A percentile compares a stretch with the other conserved stretches of the same genome.
These are phyloP conservation scores for Starmerella riodocensis DNA, from an alignment of 805 yeast genomes.

Conservation along the genomic window DNA sequence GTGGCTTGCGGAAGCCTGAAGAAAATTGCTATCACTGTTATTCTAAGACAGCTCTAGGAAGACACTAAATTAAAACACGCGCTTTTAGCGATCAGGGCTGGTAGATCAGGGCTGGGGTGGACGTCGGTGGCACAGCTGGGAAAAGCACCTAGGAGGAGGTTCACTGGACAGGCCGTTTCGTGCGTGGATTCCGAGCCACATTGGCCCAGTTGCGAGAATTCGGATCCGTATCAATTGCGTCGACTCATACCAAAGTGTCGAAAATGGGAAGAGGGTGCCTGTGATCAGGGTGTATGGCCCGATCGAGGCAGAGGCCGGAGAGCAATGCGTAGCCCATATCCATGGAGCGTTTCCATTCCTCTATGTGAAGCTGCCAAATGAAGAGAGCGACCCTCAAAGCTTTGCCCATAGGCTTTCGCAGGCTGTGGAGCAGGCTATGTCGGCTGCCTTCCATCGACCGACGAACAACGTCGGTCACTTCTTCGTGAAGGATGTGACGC, in stretches of 20 bases:
- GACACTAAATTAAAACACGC: no score
- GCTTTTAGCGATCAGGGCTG: no score
- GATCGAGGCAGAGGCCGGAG: slow-evolving; percentile 38
- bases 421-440: slow-evolving; percentile 24
- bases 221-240: slow-evolving; percentile 24
- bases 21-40: no score
- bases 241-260: slow-evolving; percentile 24
- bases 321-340: slow-evolving; percentile 51
- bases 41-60: no score
- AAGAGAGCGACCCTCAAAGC: slow-evolving; percentile 4
- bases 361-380: slow-evolving; percentile 34
- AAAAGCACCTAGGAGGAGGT: no score
- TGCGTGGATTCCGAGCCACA: no score
- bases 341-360: slow-evolving; percentile 80
- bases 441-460: slow-evolving; percentile 20
- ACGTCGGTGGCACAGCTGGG: no score
- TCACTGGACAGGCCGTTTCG: no score
- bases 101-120: no score
- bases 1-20: no score
- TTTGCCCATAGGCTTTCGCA: slow-evolving; percentile 15
- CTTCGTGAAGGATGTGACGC: slow-evolving; percentile 26
- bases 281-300: slow-evolving; percentile 66
- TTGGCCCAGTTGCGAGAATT: no score
- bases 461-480: slow-evolving; percentile 6
- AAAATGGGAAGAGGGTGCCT: slow-evolving; percentile 38